Conservation (phyloP, 2,329 filamentous ascomycete genomes). For the Xylariales sp. region DNA sequence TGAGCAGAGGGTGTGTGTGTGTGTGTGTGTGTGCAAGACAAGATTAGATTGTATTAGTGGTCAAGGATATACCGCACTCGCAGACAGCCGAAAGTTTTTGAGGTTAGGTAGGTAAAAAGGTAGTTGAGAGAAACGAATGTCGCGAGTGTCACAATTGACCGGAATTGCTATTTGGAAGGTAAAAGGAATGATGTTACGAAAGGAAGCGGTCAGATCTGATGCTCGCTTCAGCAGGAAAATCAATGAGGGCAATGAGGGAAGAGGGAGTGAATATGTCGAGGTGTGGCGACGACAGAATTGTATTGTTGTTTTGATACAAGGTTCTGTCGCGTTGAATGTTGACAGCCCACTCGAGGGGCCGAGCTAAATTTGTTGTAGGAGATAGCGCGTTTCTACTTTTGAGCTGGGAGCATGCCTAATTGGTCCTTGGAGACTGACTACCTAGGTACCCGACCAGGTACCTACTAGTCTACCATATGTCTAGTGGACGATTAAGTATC, state of each 20-base stretch:
- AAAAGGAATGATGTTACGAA: constrained; percentile 8
- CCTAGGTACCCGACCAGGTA: too few relatives aligned
- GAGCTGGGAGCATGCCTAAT: neutral
- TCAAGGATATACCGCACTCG: constrained; percentile 6
- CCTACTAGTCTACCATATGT: too few relatives aligned
- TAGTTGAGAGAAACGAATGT: constrained; percentile 15
- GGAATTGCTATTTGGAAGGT: constrained; percentile 13
- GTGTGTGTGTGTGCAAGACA: neutral
- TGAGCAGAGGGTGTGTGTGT: neutral
- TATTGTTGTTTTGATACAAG: constrained; percentile 35
- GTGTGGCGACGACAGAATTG: constrained; percentile 20
- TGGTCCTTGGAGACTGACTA: too few relatives aligned
- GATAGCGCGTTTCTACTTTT: constrained; percentile 11
- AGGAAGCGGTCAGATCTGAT: neutral
- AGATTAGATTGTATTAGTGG: constrained; percentile 4
- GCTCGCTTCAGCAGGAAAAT: constrained; percentile 1
- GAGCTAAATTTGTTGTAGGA: neutral
- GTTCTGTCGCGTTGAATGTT: constrained; percentile 30
- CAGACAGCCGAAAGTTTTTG: neutral
- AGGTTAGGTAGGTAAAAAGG: neutral
- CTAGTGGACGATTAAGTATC: too few relatives aligned
- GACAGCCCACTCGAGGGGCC: constrained; percentile 23
- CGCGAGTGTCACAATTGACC: constrained; percentile 14
- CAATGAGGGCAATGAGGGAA: constrained; percentile 1
- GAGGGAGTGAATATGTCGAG: constrained; percentile 14